These are phyloP conservation scores for Paramecium bursaria DNA, from an alignment of 73 alveolate genomes.

Conservation along the genomic window DNA sequence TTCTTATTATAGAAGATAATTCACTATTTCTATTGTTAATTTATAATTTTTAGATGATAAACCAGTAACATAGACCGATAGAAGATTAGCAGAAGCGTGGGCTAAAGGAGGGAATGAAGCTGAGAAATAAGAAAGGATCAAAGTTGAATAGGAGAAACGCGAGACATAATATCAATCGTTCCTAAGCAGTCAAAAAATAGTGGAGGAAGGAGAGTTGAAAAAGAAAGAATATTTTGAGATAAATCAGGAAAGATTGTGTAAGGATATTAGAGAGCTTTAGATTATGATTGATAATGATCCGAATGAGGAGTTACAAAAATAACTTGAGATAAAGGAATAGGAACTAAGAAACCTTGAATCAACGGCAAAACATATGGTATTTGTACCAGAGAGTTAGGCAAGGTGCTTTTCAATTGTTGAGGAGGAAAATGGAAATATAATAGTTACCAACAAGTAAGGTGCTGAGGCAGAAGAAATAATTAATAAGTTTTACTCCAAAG, in stretches of 20 bases:
- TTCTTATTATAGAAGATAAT: slow-evolving; percentile 84
- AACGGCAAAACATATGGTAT: background rate
- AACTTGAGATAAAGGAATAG: background rate
- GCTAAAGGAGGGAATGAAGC: slow-evolving; percentile 91
- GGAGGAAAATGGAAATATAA: slow-evolving; percentile 31
- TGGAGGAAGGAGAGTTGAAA: slow-evolving; percentile 32
- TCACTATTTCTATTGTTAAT: slow-evolving; percentile 69
- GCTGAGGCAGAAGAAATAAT: slow-evolving; percentile 28
- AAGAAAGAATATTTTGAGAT: background rate
- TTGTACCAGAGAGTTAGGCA: background rate
- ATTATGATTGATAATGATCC: slow-evolving; percentile 4
- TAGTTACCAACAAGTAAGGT: slow-evolving; percentile 3
- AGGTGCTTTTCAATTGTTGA: background rate
- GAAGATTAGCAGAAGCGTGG: slow-evolving; percentile 93
- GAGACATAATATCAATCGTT: background rate
- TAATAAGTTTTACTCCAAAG: background rate
- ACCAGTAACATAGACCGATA: slow-evolving; percentile 94
- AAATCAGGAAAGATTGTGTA: background rate
- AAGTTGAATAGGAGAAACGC: background rate
- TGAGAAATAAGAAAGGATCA: slow-evolving; percentile 88
- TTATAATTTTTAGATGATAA: slow-evolving; percentile 93
- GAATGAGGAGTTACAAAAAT: background rate
- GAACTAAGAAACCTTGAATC: slow-evolving; percentile 31
- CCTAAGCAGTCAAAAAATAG: background rate
- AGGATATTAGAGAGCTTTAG: background rate